phyloP scores from a whole-genome alignment of 2,329 filamentous ascomycete genomes.

The Ceratocystis alfenasii region DNA sequence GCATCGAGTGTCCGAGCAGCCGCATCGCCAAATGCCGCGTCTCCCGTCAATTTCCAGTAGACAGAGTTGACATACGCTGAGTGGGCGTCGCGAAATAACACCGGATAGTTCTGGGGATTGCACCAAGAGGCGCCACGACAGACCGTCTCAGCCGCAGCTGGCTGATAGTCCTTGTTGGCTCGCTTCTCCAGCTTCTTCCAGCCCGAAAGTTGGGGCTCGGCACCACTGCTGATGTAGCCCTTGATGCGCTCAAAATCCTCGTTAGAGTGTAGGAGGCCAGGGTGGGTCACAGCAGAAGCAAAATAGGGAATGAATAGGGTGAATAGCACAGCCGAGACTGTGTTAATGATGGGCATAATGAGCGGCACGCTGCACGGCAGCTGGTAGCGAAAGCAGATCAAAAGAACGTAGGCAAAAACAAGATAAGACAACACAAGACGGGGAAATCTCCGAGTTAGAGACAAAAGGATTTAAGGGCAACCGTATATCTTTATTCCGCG shows the following conservation, averaged over 20 bases:
- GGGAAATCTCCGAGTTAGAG: not conserved
- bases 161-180: conserved; percentile 27
- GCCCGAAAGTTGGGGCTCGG: conserved; percentile 30
- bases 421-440: not conserved
- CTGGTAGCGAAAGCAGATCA: not conserved
- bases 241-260: conserved; percentile 33
- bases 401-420: not conserved
- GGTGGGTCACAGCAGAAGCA: conserved; percentile 4
- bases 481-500: not conserved
- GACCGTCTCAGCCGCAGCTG: conserved; percentile 27
- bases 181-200: conserved; percentile 30
- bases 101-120: not conserved
- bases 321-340: not conserved
- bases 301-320: not conserved
- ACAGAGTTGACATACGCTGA: conserved; percentile 32
- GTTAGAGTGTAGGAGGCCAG: conserved; percentile 28
- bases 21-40: conserved; percentile 30
- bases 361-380: not conserved
- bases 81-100: conserved; percentile 9
- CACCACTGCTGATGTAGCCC: conserved; percentile 28
- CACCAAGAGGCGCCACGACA: conserved; percentile 28
- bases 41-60: conserved; percentile 32
- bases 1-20: conserved; percentile 31
- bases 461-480: not conserved
- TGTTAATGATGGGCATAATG: not conserved